phyloP scores from a whole-genome alignment of 768 basidiomycete genomes.

The Imleria badia region DNA sequence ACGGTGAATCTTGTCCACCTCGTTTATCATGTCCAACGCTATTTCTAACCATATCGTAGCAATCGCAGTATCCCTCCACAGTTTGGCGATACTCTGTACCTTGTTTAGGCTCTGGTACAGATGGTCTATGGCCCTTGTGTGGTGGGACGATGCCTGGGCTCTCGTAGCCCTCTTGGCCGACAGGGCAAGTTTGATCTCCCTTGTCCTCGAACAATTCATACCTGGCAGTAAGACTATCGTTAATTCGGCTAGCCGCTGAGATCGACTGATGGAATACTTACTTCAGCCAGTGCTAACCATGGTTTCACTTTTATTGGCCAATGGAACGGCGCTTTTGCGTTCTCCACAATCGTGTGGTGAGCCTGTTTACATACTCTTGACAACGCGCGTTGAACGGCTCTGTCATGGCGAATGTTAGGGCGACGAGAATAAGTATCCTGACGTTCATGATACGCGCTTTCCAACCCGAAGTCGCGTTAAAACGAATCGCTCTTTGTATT shows the following conservation, averaged over 20 bases:
- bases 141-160: constrained; percentile 22
- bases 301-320: too few species aligned
- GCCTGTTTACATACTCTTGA: background rate
- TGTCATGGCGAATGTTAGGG: background rate
- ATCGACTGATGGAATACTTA: background rate
- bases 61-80: background rate
- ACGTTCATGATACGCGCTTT: constrained; percentile 15
- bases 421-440: constrained; percentile 18
- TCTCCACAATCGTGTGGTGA: background rate
- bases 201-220: background rate
- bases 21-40: background rate
- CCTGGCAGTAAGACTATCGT: background rate
- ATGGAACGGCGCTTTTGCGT: constrained; percentile 7
- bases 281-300: too few species aligned
- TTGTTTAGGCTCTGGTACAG: constrained; percentile 18
- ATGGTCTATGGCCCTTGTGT: constrained; percentile 7
- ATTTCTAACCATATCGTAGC: constrained; percentile 1
- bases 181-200: background rate
- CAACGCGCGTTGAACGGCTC: too few species aligned
- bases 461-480: background rate
- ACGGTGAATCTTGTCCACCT: too few species aligned
- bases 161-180: constrained; percentile 8
- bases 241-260: background rate
- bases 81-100: constrained; percentile 8
- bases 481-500: background rate